These are phyloP conservation scores for Talaromyces piceae DNA, from an alignment of 2,329 filamentous ascomycete species.

Conservation along the genomic window DNA sequence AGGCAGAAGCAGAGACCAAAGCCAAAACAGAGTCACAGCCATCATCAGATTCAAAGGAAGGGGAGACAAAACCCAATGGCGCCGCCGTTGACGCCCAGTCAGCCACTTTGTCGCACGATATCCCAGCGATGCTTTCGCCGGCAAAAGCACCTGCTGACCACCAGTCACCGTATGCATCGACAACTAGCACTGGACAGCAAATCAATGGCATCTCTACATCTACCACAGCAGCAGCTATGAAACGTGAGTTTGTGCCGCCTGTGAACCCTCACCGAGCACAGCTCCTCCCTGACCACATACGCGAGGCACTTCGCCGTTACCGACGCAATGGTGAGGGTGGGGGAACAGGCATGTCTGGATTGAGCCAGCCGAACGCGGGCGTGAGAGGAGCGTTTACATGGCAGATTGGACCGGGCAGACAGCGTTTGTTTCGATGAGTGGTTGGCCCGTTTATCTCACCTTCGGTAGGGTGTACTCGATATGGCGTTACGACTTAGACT, in stretches of 20 bases:
- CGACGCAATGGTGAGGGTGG: constrained; percentile 43
- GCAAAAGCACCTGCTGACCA: constrained; percentile 7
- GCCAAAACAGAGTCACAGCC: background rate
- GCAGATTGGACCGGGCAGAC: constrained; percentile 35
- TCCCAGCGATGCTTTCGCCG: constrained; percentile 12
- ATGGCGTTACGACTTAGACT: background rate
- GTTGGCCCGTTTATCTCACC: background rate
- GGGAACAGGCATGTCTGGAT: constrained; percentile 40
- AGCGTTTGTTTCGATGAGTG: constrained; percentile 36
- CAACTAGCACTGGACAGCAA: constrained; percentile 21
- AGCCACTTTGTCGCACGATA: constrained; percentile 2
- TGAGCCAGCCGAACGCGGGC: constrained; percentile 40
- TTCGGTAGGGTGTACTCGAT: background rate
- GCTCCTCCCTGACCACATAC: constrained; percentile 42
- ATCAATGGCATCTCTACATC: constrained; percentile 15
- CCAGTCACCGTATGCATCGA: constrained; percentile 9
- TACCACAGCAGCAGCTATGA: background rate
- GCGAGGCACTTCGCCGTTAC: constrained; percentile 42
- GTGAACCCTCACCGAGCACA: constrained; percentile 42
- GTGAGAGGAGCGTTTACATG: constrained; percentile 38
- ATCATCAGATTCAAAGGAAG: constrained; percentile 1
- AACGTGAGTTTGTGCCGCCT: constrained; percentile 28
- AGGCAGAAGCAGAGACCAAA: constrained; percentile 20
- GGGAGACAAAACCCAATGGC: constrained; percentile 11
- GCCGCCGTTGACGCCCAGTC: constrained; percentile 19